Conservation (phyloP, 1,139 yeast genomes). For the Geotrichum europaeum region DNA sequence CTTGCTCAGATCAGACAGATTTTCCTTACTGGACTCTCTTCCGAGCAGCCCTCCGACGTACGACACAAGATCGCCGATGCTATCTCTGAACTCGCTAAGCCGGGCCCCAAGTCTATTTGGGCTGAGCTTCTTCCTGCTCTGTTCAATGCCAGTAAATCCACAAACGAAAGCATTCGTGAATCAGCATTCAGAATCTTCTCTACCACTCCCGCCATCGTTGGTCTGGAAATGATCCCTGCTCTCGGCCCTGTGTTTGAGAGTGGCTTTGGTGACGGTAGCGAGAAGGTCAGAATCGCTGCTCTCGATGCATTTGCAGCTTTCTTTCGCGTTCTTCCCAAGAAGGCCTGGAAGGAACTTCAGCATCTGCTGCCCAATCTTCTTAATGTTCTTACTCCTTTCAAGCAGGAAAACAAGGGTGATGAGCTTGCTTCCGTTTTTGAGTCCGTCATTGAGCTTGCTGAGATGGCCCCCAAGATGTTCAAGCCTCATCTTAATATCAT, state of each 20-base stretch:
- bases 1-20: constrained; percentile 57
- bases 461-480: constrained; percentile 91
- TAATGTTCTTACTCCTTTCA: constrained; percentile 79
- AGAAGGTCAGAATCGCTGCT: constrained; percentile 84
- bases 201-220: constrained; percentile 73
- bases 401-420: constrained; percentile 69
- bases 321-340: constrained; percentile 74
- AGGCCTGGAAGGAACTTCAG: constrained; percentile 68
- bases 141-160: constrained; percentile 57
- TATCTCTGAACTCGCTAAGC: constrained; percentile 75
- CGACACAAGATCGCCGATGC: constrained; percentile 94
- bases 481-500: constrained; percentile 82
- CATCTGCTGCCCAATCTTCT: constrained; percentile 76
- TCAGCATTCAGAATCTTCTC: constrained; percentile 86
- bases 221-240: constrained; percentile 40
- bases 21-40: constrained; percentile 65
- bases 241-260: constrained; percentile 64
- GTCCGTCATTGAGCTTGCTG: constrained; percentile 81
- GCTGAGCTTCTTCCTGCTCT: constrained; percentile 70
- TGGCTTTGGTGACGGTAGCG: constrained; percentile 74
- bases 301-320: constrained; percentile 89
- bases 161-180: constrained; percentile 73
- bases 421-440: constrained; percentile 86
- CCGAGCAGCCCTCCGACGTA: constrained; percentile 61
- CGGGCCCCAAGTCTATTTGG: constrained; percentile 46